Conservation (phyloP, 2,329 filamentous ascomycete species). For the Colletotrichum horii region DNA sequence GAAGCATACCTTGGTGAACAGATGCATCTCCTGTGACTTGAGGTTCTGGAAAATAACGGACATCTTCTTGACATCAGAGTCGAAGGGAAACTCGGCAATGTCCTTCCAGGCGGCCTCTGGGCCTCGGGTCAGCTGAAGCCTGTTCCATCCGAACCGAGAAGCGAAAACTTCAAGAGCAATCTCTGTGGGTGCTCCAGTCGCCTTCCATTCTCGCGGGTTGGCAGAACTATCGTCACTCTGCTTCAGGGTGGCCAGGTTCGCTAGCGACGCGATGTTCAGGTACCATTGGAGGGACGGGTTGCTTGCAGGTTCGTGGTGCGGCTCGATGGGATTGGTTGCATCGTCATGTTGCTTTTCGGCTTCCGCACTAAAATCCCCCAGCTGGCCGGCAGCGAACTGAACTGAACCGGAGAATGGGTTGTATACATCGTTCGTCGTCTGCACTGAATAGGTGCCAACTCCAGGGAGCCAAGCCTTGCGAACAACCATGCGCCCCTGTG, state of each 20-base stretch:
- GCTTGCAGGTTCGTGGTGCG: constrained; percentile 38
- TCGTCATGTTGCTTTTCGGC: constrained; percentile 31
- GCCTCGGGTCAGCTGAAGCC: constrained; percentile 52
- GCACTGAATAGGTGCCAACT: constrained; percentile 50
- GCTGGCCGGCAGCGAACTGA: constrained; percentile 43
- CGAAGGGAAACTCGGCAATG: constrained; percentile 74
- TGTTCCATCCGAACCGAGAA: constrained; percentile 69
- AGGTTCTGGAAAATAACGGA: constrained; percentile 67
- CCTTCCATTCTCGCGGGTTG: constrained; percentile 57
- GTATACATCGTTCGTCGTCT: constrained; percentile 57
- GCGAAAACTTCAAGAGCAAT: constrained; percentile 79
- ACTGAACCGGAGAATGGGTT: constrained; percentile 57
- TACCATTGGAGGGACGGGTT: constrained; percentile 51
- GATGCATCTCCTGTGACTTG: constrained; percentile 42
- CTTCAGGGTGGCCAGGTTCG: constrained; percentile 69
- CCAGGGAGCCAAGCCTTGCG: constrained; percentile 57
- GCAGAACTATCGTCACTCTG: constrained; percentile 45
- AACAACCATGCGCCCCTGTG: constrained; percentile 59
- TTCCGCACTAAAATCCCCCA: constrained; percentile 37
- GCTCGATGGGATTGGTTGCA: constrained; percentile 27
- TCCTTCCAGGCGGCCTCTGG: constrained; percentile 58
- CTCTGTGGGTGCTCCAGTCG: constrained; percentile 71
- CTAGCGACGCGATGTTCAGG: constrained; percentile 67
- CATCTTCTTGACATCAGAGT: constrained; percentile 79
- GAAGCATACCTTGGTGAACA: constrained; percentile 58